These are phyloP conservation scores for Simmondsia chinensis DNA, from an alignment of 148 eudicot species.

Conservation along the genomic window DNA sequence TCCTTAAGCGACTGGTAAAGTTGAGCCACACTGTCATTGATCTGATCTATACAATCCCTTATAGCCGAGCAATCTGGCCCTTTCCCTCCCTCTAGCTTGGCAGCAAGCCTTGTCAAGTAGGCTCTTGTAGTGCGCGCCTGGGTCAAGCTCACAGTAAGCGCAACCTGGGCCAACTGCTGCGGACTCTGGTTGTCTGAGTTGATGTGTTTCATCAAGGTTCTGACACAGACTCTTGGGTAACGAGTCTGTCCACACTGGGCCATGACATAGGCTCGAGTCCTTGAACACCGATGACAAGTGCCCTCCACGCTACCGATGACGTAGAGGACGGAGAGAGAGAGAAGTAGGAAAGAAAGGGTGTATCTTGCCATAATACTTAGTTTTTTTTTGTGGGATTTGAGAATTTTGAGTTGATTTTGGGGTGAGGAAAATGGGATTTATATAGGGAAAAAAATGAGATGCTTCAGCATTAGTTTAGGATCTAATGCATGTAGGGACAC, in stretches of 20 bases:
- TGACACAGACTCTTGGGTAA: constrained; percentile 21
- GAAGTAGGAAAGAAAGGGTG: constrained; percentile 11
- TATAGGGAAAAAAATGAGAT: constrained; percentile 8
- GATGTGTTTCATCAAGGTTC: constrained; percentile 7
- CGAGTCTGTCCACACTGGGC: constrained; percentile 12
- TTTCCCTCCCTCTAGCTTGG: constrained; percentile 5
- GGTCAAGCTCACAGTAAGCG: constrained; percentile 33
- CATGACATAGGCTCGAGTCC: constrained; percentile 25
- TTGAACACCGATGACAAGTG: constrained; percentile 17
- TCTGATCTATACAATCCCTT: constrained; percentile 39
- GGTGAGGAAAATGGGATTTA: constrained; percentile 1
- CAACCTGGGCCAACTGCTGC: constrained; percentile 36
- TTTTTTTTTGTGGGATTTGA: neutral
- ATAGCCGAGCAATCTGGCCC: constrained; percentile 24
- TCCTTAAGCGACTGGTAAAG: constrained; percentile 34
- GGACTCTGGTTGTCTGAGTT: constrained; percentile 21
- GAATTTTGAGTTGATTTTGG: neutral
- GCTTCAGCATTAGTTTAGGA: constrained; percentile 22
- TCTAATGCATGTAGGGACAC: constrained; percentile 9
- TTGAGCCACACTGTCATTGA: constrained; percentile 42
- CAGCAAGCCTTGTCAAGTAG: constrained; percentile 34
- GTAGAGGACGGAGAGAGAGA: constrained; percentile 17
- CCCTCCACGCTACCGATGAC: neutral
- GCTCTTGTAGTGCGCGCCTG: constrained; percentile 31
- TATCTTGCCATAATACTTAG: constrained; percentile 21